Conservation (phyloP, 257 asterid genomes). For the Solanum pinnatisectum region DNA sequence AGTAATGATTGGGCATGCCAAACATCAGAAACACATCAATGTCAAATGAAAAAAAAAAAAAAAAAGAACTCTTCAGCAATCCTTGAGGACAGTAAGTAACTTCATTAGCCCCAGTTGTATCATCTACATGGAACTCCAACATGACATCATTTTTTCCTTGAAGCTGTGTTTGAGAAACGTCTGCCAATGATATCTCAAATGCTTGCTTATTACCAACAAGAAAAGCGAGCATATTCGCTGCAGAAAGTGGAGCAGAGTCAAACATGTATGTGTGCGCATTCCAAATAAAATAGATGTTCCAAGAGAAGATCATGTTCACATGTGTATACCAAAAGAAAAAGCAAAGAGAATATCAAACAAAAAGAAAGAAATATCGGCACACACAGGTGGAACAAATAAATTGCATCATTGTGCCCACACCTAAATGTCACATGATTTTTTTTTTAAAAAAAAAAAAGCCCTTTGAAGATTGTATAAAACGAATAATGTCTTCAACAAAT, state of each 20-base stretch:
- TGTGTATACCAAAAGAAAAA: not conserved
- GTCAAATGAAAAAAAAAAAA: not conserved
- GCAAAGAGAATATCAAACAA: not conserved
- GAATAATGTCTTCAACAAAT: not conserved
- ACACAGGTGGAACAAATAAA: not conserved
- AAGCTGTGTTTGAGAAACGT: conserved; percentile 94
- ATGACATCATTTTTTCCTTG: conserved; percentile 94
- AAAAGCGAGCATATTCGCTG: conserved; percentile 80
- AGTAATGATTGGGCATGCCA: not conserved
- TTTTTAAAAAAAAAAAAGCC: not conserved
- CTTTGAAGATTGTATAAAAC: not conserved
- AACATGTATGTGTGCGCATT: not conserved
- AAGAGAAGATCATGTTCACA: not conserved
- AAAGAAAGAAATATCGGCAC: not conserved
- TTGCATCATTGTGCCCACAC: not conserved
- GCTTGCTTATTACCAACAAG: conserved; percentile 84
- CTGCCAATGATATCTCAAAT: conserved; percentile 88
- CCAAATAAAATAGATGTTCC: not conserved
- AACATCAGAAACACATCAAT: not conserved
- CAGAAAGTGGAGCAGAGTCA: not conserved
- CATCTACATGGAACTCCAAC: conserved; percentile 95
- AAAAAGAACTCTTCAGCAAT: not conserved
- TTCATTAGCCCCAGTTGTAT: conserved; percentile 94
- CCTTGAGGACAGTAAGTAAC: conserved; percentile 10
- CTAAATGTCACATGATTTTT: not conserved